Base-by-base conservation (phyloP, 1,284 basidiomycete species). In the Neolentinus lepideus region DNA sequence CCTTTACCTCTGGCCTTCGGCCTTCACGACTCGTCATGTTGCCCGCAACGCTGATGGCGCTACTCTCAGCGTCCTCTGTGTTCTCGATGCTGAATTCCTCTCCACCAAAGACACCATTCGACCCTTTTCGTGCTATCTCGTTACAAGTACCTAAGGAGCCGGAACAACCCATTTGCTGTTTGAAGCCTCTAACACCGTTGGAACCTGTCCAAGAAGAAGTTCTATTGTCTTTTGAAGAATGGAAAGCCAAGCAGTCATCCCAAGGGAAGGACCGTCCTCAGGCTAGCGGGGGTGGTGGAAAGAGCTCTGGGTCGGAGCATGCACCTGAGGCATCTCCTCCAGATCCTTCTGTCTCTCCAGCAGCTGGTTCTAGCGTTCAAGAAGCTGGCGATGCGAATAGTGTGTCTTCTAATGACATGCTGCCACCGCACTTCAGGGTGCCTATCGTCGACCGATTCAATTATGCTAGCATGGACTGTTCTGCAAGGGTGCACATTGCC, bases 401-500 rank as follows among this genome's bases (percentile, higher is more conserved):
- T 11, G 54, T 54, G 8, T 57, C 53, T 45, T 57, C 53, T 45
- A 4, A 43, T 16, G 67, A 71, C 56, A 64, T 69, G 2, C 64
- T 77, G 31, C 74, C 81, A 21, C 83, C 84, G 0, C 83, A 86
- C 60, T 83, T 86, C 65, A 77, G 77, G 24, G 81, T 88, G 6
- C 85, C 86, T 35, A 69, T 88, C 38, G 81, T 77, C 6, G 89
- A 90, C 68, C 76, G 92, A 47, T 97, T 95, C 79, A 97, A 99
- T 71, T 98, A 97, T 65, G 96, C 96, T 31, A 88, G 86, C 43
- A 69, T 88, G 58, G 96, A 98, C 69, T 99, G 96, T 67, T 94
- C 92, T 0, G 94, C 95, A 1, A 88, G 93, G 2, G 86, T 98
- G 16, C 94, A 97, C 69, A 80, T 82, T 2, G 79, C 92, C 0